Evolutionary conservation across 2,329 filamentous ascomycete genomes (phyloP).

Genomic region (Byssothecium circinans): DNA sequence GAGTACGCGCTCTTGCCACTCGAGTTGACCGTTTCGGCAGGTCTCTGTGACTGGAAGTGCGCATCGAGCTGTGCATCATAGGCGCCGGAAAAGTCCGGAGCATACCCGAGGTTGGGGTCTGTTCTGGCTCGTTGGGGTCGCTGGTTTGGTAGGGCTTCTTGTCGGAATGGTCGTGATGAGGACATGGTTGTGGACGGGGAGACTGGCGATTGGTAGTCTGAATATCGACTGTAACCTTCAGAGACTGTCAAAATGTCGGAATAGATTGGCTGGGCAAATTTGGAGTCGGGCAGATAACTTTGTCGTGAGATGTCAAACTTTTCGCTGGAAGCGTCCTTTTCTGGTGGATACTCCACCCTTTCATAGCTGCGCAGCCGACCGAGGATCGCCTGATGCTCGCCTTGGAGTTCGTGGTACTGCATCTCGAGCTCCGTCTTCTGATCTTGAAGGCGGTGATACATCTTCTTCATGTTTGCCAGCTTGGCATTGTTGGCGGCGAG

Average conservation of each 20-base stretch:
- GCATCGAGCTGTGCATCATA: constrained; percentile 37
- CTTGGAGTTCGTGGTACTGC: constrained; percentile 46
- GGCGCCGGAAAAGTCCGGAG: constrained; percentile 30
- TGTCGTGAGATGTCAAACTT: constrained; percentile 28
- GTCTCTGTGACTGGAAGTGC: constrained; percentile 23
- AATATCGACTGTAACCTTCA: constrained; percentile 33
- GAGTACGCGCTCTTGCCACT: constrained; percentile 47
- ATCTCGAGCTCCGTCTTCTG: constrained; percentile 55
- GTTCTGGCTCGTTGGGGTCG: constrained; percentile 15
- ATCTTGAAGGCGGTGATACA: constrained; percentile 54
- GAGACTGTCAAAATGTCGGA: constrained; percentile 14
- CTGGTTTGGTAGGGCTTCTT: constrained; percentile 32
- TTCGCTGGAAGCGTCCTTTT: constrained; percentile 23
- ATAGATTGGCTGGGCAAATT: constrained; percentile 28
- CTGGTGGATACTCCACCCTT: constrained; percentile 12
- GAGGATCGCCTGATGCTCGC: constrained; percentile 31
- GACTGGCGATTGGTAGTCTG: constrained; percentile 34
- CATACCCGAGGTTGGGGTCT: constrained; percentile 20
- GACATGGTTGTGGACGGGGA: constrained; percentile 22
- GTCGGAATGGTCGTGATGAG: constrained; percentile 26
- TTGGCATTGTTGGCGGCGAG: constrained; percentile 52
- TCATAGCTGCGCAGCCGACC: constrained; percentile 28
- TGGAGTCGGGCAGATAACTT: constrained; percentile 22
- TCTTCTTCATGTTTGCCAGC: constrained; percentile 54
- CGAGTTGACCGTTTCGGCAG: constrained; percentile 24